Evolutionary conservation across 1,284 basidiomycete species (phyloP).

Genomic region (Takashimella koratensis): DNA sequence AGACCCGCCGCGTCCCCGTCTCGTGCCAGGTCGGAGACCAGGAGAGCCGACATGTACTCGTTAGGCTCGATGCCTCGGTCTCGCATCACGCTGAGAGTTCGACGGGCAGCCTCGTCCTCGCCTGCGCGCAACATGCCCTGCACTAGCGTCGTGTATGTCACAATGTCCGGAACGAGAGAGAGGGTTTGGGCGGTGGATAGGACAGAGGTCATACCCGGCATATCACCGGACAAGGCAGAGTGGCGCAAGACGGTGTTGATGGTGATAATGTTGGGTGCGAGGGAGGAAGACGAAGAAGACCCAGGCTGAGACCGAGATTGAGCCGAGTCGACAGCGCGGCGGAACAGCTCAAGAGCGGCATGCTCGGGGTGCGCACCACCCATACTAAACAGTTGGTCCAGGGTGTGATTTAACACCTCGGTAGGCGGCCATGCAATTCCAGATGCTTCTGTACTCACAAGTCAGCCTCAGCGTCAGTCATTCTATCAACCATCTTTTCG

Average conservation of each 20-base stretch:
- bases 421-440: conserved; percentile 35
- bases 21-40: conserved; percentile 67
- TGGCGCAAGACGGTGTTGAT: conserved; percentile 73
- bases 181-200: conserved; percentile 55
- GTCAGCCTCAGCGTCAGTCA: neutral
- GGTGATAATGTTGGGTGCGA: conserved; percentile 62
- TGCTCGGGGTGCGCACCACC: neutral
- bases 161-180: conserved; percentile 64
- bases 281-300: too few relatives aligned
- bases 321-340: conserved; percentile 26
- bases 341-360: conserved; percentile 23
- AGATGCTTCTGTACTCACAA: neutral
- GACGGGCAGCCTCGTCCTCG: conserved; percentile 61
- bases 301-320: too few relatives aligned
- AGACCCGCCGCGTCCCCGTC: conserved; percentile 57
- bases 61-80: conserved; percentile 69
- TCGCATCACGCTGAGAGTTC: conserved; percentile 65
- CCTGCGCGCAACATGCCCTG: conserved; percentile 65
- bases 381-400: neutral
- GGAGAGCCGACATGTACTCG: conserved; percentile 65
- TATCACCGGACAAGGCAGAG: conserved; percentile 59
- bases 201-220: conserved; percentile 60
- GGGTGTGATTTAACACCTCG: conserved; percentile 38
- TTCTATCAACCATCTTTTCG: neutral
- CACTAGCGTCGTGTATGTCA: conserved; percentile 75